Evolutionary conservation across 345 rosid genomes (phyloP), one percentile per base, ranked within the genome.

Genomic region (Acer negundo): DNA sequence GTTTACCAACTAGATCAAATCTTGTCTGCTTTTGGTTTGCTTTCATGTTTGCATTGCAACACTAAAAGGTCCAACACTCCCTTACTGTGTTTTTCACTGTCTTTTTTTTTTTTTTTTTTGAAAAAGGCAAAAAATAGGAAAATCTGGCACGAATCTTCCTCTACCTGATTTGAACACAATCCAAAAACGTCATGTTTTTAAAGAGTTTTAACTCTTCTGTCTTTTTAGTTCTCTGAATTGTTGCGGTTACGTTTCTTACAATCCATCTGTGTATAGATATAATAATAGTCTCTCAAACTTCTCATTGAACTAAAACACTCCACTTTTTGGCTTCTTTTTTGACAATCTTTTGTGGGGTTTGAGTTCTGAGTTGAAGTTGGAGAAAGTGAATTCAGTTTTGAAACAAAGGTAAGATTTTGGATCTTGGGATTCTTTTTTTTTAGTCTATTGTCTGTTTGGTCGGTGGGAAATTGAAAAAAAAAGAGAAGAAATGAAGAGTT

Each of bases 381-480:
- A 53, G 72, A 65, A 53, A 66, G 71, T 20, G 23, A 10, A n/a
- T 46, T 62, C 20, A 28, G 70, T 44, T 51, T 65, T 26, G 20
- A 31, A 15, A 66, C 13, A 26, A 40, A 62, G 69, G 77, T 74
- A 44, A n/a, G 64, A 46, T 20, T 20, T n/a, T 51, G 46, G 71
- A 75, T 75, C 70, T 28, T 75, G 31, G 16, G 19, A 31, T 42
- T 65, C 51, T 65, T 23, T 65, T 66, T 67, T 65, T 66, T 55
- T 63, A 10, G 62, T 73, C 62, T 40, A n/a, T 58, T 75, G 42
- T 31, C 26, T 66, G 55, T 35, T 75, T n/a, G 49, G 31, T 74
- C 28, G 62, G 24, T 47, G 77, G 44, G 70, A 47, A 74, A 9
- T 6, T 63, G 12, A 47, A n/a, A 22, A 8, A 63, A 74, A 74